phyloP scores from a whole-genome alignment of 2,329 filamentous ascomycete species.

The Penicillium sp. region DNA sequence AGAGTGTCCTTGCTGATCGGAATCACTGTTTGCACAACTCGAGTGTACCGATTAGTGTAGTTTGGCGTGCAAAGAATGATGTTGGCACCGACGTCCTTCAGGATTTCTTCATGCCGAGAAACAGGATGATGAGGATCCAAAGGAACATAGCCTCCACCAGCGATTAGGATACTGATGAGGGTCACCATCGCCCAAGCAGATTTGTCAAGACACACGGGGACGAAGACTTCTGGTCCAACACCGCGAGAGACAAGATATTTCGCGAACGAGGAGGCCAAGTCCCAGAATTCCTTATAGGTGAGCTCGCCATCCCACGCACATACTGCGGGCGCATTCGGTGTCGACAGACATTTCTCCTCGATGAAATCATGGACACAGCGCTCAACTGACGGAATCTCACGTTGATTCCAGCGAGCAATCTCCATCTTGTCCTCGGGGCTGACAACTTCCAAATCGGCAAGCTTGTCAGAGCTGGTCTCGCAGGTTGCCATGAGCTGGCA shows the following conservation, averaged over 20 bases:
- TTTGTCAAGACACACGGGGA: slow-evolving; percentile 42
- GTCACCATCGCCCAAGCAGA: slow-evolving; percentile 41
- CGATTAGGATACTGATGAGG: slow-evolving; percentile 39
- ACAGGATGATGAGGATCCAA: slow-evolving; percentile 42
- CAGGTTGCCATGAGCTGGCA: slow-evolving; percentile 37
- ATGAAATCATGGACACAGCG: slow-evolving; percentile 42
- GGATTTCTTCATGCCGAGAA: slow-evolving; percentile 39
- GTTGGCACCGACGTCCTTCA: slow-evolving; percentile 36
- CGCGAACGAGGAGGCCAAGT: slow-evolving; percentile 36
- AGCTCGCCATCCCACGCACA: slow-evolving; percentile 43
- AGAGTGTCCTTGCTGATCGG: slow-evolving; percentile 40
- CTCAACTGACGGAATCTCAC: slow-evolving; percentile 29
- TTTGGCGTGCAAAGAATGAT: slow-evolving; percentile 40
- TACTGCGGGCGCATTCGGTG: slow-evolving; percentile 38
- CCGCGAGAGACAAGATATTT: slow-evolving; percentile 37
- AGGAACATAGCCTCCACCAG: slow-evolving; percentile 41
- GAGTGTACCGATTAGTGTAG: slow-evolving; percentile 35
- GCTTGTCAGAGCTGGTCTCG: slow-evolving; percentile 27
- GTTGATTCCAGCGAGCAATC: slow-evolving; percentile 40
- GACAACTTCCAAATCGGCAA: slow-evolving; percentile 37
- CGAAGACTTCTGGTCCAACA: slow-evolving; percentile 37
- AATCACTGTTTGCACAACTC: slow-evolving; percentile 36
- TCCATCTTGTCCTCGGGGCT: slow-evolving; percentile 40
- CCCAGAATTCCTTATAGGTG: slow-evolving; percentile 37
- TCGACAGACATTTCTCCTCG: slow-evolving; percentile 27